Evolutionary conservation across 805 yeast genomes (phyloP).

Genomic region (Sugiyamaella chiloensis): DNA sequence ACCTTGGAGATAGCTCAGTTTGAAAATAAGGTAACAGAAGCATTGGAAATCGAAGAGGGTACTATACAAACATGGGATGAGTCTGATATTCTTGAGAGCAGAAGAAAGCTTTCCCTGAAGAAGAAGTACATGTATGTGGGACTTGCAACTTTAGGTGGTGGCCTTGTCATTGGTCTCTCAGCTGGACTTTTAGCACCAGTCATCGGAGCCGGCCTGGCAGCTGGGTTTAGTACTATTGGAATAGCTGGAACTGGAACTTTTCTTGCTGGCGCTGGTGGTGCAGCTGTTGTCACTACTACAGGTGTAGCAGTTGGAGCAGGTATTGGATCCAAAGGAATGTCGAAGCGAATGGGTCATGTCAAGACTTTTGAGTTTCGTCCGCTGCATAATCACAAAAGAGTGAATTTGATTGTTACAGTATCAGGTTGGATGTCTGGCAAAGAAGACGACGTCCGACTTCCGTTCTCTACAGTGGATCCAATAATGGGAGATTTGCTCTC

Average conservation of each 20-base stretch:
- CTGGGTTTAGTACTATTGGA: slow-evolving; percentile 93
- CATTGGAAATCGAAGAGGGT: slow-evolving; percentile 82
- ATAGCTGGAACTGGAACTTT: slow-evolving; percentile 91
- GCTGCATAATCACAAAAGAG: slow-evolving; percentile 82
- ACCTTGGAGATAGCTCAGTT: slow-evolving; percentile 78
- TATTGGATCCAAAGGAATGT: slow-evolving; percentile 84
- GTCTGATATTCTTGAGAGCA: slow-evolving; percentile 58
- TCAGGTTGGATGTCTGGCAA: slow-evolving; percentile 98
- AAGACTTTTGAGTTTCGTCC: slow-evolving; percentile 93
- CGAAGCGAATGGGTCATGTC: slow-evolving; percentile 83
- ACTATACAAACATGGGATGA: slow-evolving; percentile 79
- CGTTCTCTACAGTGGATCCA: slow-evolving; percentile 95
- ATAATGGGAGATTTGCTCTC: slow-evolving; percentile 96
- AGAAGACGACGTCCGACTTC: slow-evolving; percentile 92
- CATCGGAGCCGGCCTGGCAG: slow-evolving; percentile 97
- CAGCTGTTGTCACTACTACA: slow-evolving; percentile 87
- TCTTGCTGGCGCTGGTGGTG: slow-evolving; percentile 95
- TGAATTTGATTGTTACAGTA: slow-evolving; percentile 82
- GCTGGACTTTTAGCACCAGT: slow-evolving; percentile 97
- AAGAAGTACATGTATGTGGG: slow-evolving; percentile 84
- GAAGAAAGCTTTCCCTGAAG: slow-evolving; percentile 62
- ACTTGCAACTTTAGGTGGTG: slow-evolving; percentile 93
- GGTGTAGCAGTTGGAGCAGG: slow-evolving; percentile 89
- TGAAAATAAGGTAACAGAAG: slow-evolving; percentile 85
- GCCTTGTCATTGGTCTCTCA: slow-evolving; percentile 86